A percentile compares a stretch with the other conserved stretches of the same genome.
Evolutionary conservation across 2,329 filamentous ascomycete genomes (phyloP).

Genomic region (Ascochyta koolunga): DNA sequence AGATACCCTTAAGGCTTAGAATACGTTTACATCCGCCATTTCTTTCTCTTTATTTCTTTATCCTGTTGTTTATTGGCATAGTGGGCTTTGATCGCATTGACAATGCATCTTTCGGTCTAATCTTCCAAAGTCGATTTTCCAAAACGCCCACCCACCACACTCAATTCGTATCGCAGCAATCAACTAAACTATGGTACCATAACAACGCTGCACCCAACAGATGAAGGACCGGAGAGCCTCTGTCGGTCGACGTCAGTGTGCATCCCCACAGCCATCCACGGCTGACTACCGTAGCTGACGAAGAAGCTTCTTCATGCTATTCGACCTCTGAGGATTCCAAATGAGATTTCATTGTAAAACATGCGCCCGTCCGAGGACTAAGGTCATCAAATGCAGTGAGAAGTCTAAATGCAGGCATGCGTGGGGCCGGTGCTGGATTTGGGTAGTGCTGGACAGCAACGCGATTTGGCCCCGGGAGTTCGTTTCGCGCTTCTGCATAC

Average conservation of each 20-base stretch:
- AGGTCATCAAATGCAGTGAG: slow-evolving; percentile 5
- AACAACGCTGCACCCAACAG: too few species aligned
- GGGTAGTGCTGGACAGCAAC: not conserved
- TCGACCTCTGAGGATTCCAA: not conserved
- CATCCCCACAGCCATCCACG: not conserved
- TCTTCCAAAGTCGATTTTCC: not conserved
- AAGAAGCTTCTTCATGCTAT: not conserved
- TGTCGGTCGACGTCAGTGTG: not conserved
- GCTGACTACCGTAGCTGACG: slow-evolving; percentile 1
- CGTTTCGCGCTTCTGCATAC: not conserved
- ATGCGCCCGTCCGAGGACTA: not conserved
- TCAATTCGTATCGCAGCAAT: not conserved
- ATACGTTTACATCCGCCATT: not conserved
- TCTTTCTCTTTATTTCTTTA: not conserved
- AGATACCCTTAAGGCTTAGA: slow-evolving; percentile 5
- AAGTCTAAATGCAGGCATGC: not conserved
- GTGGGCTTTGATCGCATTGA: not conserved
- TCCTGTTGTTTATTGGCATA: not conserved
- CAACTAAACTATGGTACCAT: too few species aligned
- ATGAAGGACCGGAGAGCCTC: not conserved
- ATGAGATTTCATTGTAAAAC: not conserved
- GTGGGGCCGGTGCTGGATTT: too few species aligned
- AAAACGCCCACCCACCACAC: not conserved
- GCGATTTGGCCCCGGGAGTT: not conserved
- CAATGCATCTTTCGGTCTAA: not conserved